Evolutionary conservation across 257 asterid species (phyloP).

Genomic region (Verbascum thapsus): DNA sequence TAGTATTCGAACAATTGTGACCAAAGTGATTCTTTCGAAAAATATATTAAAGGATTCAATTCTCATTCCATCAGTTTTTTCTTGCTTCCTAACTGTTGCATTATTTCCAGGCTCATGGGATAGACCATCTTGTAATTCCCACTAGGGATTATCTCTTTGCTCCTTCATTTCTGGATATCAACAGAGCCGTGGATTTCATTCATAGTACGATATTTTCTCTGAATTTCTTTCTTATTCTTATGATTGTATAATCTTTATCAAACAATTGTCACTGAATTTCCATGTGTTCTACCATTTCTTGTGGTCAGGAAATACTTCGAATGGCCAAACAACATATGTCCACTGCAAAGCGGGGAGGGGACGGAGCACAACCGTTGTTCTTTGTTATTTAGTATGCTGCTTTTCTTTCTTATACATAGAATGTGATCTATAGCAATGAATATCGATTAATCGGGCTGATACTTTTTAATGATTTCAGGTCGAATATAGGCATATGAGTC

Average conservation of each 20-base stretch:
- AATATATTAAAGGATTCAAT: constrained; percentile 9
- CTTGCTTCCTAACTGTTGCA: constrained; percentile 19
- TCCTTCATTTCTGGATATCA: constrained; percentile 79
- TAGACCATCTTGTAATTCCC: constrained; percentile 89
- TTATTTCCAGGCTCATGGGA: constrained; percentile 75
- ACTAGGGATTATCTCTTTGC: constrained; percentile 97
- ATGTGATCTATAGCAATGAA: not conserved
- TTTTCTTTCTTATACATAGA: not conserved
- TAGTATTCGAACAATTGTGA: constrained; percentile 15
- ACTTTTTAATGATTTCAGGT: constrained; percentile 49
- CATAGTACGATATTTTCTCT: constrained; percentile 52
- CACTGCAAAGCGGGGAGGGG: constrained; percentile 98
- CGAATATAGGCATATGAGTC: constrained; percentile 82
- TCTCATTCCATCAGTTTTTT: not conserved
- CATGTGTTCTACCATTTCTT: no score
- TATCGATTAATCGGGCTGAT: not conserved
- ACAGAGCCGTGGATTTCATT: constrained; percentile 82
- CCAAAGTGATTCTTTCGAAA: not conserved
- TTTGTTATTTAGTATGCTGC: constrained; percentile 87
- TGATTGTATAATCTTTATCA: constrained; percentile 2
- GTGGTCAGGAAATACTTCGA: constrained; percentile 69
- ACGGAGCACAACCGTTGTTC: constrained; percentile 93
- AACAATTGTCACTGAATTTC: constrained; percentile 8
- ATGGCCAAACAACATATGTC: constrained; percentile 74
- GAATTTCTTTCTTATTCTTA: not conserved